Evolutionary conservation across 2,329 filamentous ascomycete genomes (phyloP).

Genomic region (Lasiodiplodia sp.): DNA sequence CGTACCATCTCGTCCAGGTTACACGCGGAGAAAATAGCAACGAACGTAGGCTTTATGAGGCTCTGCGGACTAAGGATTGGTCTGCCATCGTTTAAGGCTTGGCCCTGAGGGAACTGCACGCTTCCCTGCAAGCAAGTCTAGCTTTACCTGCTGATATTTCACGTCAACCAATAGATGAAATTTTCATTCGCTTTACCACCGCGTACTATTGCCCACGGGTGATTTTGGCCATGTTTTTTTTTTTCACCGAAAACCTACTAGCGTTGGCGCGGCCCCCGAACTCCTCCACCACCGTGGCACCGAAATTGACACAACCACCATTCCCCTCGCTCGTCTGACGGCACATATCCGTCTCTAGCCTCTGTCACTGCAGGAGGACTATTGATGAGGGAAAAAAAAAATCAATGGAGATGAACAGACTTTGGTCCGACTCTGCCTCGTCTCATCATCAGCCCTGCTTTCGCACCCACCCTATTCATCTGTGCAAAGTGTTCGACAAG

Average conservation of each 20-base stretch:
- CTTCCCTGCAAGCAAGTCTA: neutral
- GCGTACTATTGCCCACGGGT: neutral
- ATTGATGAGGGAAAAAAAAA: no score
- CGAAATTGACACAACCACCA: neutral
- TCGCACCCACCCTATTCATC: no score
- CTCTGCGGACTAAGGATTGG: neutral
- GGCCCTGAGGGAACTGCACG: neutral
- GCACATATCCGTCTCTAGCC: neutral
- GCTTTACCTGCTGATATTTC: neutral
- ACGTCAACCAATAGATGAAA: neutral
- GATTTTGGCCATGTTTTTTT: neutral
- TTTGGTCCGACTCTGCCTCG: no score
- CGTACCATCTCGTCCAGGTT: neutral
- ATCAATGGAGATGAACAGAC: no score
- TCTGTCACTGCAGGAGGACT: neutral
- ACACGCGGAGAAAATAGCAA: conserved; percentile 3
- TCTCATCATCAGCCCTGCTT: no score
- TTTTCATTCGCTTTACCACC: neutral
- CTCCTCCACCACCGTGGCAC: neutral
- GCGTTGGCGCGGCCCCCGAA: neutral
- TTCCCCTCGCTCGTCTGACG: neutral
- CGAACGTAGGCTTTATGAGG: neutral
- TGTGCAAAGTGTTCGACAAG: no score
- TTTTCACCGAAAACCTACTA: neutral
- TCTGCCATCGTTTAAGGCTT: neutral